Conservation (phyloP, 805 yeast species). For the Groenewaldozyma tartarivorans region DNA sequence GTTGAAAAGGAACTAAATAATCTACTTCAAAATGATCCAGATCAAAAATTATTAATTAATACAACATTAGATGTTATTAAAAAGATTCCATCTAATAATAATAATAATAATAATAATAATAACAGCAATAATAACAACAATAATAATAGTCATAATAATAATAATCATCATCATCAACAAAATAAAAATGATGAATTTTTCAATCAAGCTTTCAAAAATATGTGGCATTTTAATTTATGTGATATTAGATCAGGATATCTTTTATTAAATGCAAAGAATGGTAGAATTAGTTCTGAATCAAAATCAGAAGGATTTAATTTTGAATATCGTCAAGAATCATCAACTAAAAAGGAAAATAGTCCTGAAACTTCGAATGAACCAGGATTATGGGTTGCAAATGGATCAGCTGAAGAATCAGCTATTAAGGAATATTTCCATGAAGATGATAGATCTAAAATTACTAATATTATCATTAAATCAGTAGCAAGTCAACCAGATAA, state of each 20-base stretch:
- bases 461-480: slow-evolving; percentile 21
- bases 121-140: slow-evolving; percentile 7
- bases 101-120: slow-evolving; percentile 14
- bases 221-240: slow-evolving; percentile 71
- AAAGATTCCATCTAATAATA: slow-evolving; percentile 29
- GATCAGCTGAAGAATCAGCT: slow-evolving; percentile 25
- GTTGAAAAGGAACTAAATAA: slow-evolving; percentile 43
- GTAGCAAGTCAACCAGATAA: slow-evolving; percentile 19
- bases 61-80: slow-evolving; percentile 55
- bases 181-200: slow-evolving; percentile 48
- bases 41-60: slow-evolving; percentile 38
- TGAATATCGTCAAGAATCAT: slow-evolving; percentile 32
- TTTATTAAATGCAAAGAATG: slow-evolving; percentile 34
- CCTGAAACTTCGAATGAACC: slow-evolving; percentile 15
- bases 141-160: not conserved
- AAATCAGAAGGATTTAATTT: slow-evolving; percentile 57
- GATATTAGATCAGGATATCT: slow-evolving; percentile 47
- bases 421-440: slow-evolving; percentile 24
- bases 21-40: slow-evolving; percentile 33
- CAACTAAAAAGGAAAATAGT: not conserved
- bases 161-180: not conserved
- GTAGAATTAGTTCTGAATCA: slow-evolving; percentile 44
- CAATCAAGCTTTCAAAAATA: slow-evolving; percentile 55
- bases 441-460: slow-evolving; percentile 26
- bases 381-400: slow-evolving; percentile 33